These are phyloP conservation scores for Aspergillus novofumigatus DNA, from an alignment of 2,329 filamentous ascomycete genomes.

Conservation along the genomic window DNA sequence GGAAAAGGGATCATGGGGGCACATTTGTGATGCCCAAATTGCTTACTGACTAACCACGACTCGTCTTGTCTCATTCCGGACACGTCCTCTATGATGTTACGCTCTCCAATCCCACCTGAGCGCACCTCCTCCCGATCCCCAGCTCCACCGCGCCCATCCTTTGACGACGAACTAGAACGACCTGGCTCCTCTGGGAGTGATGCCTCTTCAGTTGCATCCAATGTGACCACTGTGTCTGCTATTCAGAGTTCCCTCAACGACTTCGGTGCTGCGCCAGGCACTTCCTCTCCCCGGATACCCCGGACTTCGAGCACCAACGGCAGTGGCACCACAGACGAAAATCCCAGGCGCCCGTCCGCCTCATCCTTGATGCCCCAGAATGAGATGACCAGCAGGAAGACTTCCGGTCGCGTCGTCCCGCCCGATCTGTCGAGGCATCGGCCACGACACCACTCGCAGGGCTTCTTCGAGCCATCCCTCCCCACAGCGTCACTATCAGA, in stretches of 20 bases:
- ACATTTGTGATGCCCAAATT: background rate
- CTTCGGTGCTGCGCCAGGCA: conserved; percentile 18
- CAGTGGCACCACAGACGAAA: conserved; percentile 33
- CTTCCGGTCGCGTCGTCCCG: conserved; percentile 35
- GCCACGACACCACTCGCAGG: conserved; percentile 56
- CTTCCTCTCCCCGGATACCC: conserved; percentile 23
- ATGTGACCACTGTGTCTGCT: conserved; percentile 41
- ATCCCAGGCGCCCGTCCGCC: conserved; percentile 30
- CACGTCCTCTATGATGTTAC: conserved; percentile 13
- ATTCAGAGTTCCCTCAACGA: conserved; percentile 37
- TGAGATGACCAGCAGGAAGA: conserved; percentile 33
- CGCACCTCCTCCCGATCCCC: conserved; percentile 17
- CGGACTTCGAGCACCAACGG: conserved; percentile 26
- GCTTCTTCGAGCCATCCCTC: conserved; percentile 63
- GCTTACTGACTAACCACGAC: conserved; percentile 1
- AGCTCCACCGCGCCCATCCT: conserved; percentile 17
- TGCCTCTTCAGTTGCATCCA: conserved; percentile 43
- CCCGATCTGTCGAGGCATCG: conserved; percentile 39
- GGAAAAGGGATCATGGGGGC: background rate
- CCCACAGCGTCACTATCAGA: conserved; percentile 49
- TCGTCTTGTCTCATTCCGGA: conserved; percentile 1
- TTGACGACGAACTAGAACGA: conserved; percentile 32
- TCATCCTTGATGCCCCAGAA: conserved; percentile 35
- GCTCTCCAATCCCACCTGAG: conserved; percentile 20
- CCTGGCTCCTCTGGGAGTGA: conserved; percentile 45